Base-by-base conservation (phyloP, 345 rosid species). In the Populus alba region DNA sequence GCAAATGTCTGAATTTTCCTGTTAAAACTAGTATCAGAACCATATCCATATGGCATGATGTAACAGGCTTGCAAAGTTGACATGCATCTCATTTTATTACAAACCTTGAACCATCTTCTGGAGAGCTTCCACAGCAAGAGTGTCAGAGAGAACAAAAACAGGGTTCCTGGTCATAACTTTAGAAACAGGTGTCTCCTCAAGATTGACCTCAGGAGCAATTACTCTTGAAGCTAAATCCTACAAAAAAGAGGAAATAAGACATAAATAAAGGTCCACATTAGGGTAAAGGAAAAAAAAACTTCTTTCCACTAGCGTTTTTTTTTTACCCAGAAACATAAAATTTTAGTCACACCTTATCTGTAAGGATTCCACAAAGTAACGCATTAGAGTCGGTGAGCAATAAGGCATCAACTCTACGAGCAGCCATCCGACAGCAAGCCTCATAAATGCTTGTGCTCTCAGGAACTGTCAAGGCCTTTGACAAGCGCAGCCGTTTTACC, bases 51-150 rank as follows among this genome's bases (percentile, higher is more conserved):
- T 61, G 29, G 39, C 22, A n/a, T 65, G 27, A 65, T 6, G 61
- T 31, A 71, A 70, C 22, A 74, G 37, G 38, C 72, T 13, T 15
- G 63, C 25, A 62, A 57, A 53, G 9, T 27, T 73, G 15, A 10
- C 2, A 9, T 62, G 23, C 41, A 75, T 68, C 47, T 70, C 70
- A 57, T 71, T 81, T 72, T 38, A 62, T 80, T 27, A 75, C 90
- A 72, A 82, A 97, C 99, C 98, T 89, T 86, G 91, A 68, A 97
- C 98, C 99, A 97, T 97, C 90, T 97, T 97, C 85, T 94, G 97
- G 29, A 94, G 95, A 72, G 99, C 98, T 86, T 97, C 99, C 79
- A 94, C 96, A 45, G 99, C 98, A 71, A 92, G 97, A 77, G 99
- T 91, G 74, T 94, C 98, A 0, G 98, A 97, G 68, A 97, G 95